Evolutionary conservation across 306 rosid species (phyloP), one percentile per base, ranked within the genome.

Genomic region (Canavalia ensiformis): DNA sequence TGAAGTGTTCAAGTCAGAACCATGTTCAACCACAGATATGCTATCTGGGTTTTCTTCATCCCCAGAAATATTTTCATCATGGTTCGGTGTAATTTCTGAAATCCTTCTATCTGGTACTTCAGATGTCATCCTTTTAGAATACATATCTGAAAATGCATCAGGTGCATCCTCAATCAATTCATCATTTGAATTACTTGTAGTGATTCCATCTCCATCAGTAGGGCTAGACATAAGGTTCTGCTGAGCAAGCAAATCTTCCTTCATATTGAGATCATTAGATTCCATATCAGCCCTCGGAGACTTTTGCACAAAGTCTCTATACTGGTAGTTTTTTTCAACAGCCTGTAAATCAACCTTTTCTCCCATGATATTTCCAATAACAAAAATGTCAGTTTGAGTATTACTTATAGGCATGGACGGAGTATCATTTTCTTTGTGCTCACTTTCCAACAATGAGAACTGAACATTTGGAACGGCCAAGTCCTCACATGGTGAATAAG

Each of bases 81-180:
- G 73, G 52, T 9, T 83, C 82, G 80, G 76, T 65, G 81, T 77
- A 68, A 59, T 39, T 81, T 70, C 82, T 74, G 71, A 72, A 81
- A 55, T 72, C 65, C 42, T 54, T 60, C 57, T 34, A 75, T 79
- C 90, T 9, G 75, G 81, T 50, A 77, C 86, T 70, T 86, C 84
- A 73, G 87, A 66, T 69, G 68, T 18, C 56, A 81, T 85, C 68
- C 89, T 92, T 65, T 79, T 85, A 82, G 89, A 84, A 88, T 59
- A 82, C 30, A 70, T 54, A 68, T 81, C 82, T 6, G 87, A 82
- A 62, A 76, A 69, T 62, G 70, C 73, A 79, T 70, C 84, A 74
- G 86, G 81, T 30, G 75, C 68, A 76, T 80, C 77, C 68, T 85
- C 90, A 82, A 69, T 56, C 68, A 84, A 84, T 80, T 92, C 94